Conservation (phyloP, 176 grass and related monocot genomes). For the Carex littledalei region DNA sequence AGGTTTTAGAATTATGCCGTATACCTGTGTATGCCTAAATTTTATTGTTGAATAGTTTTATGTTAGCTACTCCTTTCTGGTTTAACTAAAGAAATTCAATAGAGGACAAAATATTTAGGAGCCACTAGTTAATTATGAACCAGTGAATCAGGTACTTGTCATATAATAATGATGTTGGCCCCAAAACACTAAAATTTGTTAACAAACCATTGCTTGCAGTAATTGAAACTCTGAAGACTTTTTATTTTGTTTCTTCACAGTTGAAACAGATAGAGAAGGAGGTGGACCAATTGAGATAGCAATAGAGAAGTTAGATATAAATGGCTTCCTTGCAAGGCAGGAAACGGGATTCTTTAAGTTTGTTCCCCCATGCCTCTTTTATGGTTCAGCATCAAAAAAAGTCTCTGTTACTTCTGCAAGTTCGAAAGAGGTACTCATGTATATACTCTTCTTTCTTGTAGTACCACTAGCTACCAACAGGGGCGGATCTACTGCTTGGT, state of each 20-base stretch:
- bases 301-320: slow-evolving; percentile 36
- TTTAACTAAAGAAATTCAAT: too few relatives aligned
- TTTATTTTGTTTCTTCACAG: slow-evolving; percentile 43
- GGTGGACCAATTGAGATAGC: slow-evolving; percentile 53
- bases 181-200: background rate
- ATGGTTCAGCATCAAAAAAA: background rate
- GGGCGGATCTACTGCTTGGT: too few relatives aligned
- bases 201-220: background rate
- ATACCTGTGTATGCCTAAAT: too few relatives aligned
- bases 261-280: slow-evolving; percentile 60
- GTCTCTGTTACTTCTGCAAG: background rate
- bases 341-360: slow-evolving; percentile 42
- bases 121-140: too few relatives aligned
- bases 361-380: slow-evolving; percentile 42
- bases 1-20: too few relatives aligned
- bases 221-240: background rate
- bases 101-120: too few relatives aligned
- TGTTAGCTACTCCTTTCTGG: too few relatives aligned
- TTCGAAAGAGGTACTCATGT: background rate
- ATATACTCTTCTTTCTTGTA: too few relatives aligned
- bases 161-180: background rate
- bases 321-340: slow-evolving; percentile 40
- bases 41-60: too few relatives aligned
- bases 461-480: too few relatives aligned
- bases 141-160: too few relatives aligned